Evolutionary conservation across 2,329 filamentous ascomycete species (phyloP).

Genomic region (Trichoderma simmonsii): DNA sequence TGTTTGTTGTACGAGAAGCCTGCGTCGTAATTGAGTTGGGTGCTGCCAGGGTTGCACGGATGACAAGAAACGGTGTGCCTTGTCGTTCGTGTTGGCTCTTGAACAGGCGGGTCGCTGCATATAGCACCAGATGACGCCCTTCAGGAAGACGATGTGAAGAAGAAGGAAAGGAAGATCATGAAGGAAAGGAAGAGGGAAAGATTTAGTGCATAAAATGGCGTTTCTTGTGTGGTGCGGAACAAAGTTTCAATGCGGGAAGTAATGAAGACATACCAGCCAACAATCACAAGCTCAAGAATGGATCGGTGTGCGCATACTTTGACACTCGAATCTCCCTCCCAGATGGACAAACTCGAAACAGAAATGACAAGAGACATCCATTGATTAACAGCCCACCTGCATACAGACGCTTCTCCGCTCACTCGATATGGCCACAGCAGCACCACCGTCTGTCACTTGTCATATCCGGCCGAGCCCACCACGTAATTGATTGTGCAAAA

Average conservation of each 20-base stretch:
- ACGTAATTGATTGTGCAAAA: background rate
- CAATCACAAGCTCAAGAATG: background rate
- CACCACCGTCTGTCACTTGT: slow-evolving; percentile 14
- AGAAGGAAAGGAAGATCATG: background rate
- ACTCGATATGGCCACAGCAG: background rate
- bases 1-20: slow-evolving; percentile 3
- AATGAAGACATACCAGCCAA: background rate
- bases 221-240: background rate
- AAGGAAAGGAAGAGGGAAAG: background rate
- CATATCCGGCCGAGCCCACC: slow-evolving; percentile 8
- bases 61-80: background rate
- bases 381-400: slow-evolving; percentile 3
- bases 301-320: background rate
- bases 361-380: background rate
- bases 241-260: slow-evolving; percentile 3
- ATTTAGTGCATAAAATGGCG: background rate
- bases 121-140: background rate
- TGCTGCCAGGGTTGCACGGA: background rate
- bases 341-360: background rate
- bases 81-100: background rate
- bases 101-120: background rate
- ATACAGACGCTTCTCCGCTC: background rate
- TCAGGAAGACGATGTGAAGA: background rate
- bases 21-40: slow-evolving; percentile 9
- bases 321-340: background rate